Evolutionary conservation across 495 filamentous ascomycete species (phyloP).

Genomic region (Emericellopsis terricola): DNA sequence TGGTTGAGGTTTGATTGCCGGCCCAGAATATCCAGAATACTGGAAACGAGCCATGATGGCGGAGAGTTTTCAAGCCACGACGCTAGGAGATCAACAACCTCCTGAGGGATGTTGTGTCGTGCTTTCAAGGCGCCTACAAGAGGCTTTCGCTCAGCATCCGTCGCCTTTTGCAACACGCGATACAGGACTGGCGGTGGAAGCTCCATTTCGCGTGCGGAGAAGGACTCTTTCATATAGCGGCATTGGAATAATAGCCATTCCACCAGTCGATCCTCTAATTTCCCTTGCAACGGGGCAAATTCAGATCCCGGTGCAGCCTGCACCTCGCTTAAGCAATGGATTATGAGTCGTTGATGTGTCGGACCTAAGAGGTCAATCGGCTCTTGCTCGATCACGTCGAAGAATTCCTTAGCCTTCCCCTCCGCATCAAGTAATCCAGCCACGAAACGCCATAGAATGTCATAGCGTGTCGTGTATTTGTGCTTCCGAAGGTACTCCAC

Average conservation of each 20-base stretch:
- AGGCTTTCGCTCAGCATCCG: conserved; percentile 2
- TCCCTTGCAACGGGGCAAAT: conserved; percentile 5
- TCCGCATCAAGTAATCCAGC: conserved; percentile 16
- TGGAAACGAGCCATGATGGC: background rate
- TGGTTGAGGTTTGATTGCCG: background rate
- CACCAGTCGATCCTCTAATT: conserved; percentile 7
- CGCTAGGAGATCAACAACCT: conserved; percentile 5
- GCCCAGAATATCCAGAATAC: too few species aligned
- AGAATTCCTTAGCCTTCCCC: conserved; percentile 10
- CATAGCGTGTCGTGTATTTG: conserved; percentile 23
- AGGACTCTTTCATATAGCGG: conserved; percentile 2
- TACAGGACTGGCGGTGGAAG: conserved; percentile 9
- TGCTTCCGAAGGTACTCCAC: conserved; percentile 13
- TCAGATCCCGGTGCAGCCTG: too few species aligned
- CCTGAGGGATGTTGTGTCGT: conserved; percentile 7
- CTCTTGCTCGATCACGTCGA: conserved; percentile 15
- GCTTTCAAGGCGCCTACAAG: conserved; percentile 7
- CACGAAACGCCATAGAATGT: conserved; percentile 27
- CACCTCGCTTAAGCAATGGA: conserved; percentile 22
- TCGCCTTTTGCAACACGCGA: conserved; percentile 6
- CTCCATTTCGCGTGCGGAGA: conserved; percentile 10
- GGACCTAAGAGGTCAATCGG: conserved; percentile 21
- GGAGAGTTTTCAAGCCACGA: conserved; percentile 5
- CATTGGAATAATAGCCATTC: conserved; percentile 13
- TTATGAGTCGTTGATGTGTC: conserved; percentile 19